These are phyloP conservation scores for Arthonia radiata DNA, from an alignment of 495 filamentous ascomycete genomes.

Conservation along the genomic window DNA sequence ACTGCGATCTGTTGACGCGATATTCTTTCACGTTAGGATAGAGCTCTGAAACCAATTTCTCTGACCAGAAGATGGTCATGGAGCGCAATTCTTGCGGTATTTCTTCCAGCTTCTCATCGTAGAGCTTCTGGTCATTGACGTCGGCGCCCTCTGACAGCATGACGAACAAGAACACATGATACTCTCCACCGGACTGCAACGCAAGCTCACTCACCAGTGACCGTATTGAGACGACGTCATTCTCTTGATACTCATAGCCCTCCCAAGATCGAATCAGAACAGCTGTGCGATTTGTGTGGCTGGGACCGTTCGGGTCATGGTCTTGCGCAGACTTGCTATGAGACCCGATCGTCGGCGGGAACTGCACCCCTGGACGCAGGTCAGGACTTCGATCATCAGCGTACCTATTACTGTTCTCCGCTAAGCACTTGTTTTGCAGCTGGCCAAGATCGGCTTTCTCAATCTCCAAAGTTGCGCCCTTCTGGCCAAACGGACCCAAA, in stretches of 20 bases:
- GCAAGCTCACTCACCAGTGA: conserved; percentile 49
- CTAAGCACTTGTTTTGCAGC: no score
- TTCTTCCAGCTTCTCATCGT: conserved; percentile 24
- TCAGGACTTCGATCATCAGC: no score
- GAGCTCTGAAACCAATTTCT: conserved; percentile 25
- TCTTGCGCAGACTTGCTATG: no score
- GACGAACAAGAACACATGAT: conserved; percentile 50
- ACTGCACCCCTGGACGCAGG: no score
- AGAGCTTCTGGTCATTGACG: conserved; percentile 20
- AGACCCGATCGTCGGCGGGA: no score
- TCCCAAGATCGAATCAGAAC: conserved; percentile 45
- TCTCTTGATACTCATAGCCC: conserved; percentile 39
- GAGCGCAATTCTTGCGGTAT: conserved; percentile 40
- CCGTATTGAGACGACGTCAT: conserved; percentile 46
- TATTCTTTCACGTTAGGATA: conserved; percentile 25
- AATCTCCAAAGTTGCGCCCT: no score
- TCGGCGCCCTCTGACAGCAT: conserved; percentile 57
- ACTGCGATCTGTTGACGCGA: conserved; percentile 23
- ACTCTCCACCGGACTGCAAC: conserved; percentile 49
- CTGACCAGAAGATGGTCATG: conserved; percentile 45
- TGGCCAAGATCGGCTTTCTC: no score
- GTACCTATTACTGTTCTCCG: no score
- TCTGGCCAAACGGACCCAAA: conserved; percentile 26
- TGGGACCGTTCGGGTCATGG: no score
- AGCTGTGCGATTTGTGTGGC: no score